phyloP scores from a whole-genome alignment of 768 basidiomycete species.

The Piloderma croceum region DNA sequence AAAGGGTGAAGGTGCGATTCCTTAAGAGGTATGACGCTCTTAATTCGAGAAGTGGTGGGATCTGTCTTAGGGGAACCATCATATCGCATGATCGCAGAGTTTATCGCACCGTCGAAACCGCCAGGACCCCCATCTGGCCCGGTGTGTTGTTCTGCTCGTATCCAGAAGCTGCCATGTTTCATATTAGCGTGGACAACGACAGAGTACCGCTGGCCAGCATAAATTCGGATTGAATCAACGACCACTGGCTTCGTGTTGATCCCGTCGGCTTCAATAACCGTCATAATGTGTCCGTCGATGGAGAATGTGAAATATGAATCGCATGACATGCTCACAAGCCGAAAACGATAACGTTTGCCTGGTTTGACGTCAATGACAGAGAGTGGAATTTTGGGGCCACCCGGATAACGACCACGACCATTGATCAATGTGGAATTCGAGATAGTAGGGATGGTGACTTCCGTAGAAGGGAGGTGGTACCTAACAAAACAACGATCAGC shows the following conservation, averaged over 20 bases:
- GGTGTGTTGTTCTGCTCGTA: too few relatives aligned
- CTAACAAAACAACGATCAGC: constrained; percentile 13
- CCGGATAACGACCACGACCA: constrained; percentile 41
- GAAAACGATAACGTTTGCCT: constrained; percentile 47
- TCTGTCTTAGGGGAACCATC: constrained; percentile 24
- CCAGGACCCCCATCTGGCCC: constrained; percentile 23
- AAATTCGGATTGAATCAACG: too few relatives aligned
- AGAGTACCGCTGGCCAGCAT: constrained; percentile 37
- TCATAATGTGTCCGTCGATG: constrained; percentile 33
- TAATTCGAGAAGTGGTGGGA: constrained; percentile 22
- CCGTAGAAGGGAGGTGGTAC: constrained; percentile 30
- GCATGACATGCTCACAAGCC: constrained; percentile 48
- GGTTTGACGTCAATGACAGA: constrained; percentile 39
- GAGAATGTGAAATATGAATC: constrained; percentile 36
- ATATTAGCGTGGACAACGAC: constrained; percentile 37
- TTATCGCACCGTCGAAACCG: constrained; percentile 25
- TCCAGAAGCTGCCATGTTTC: constrained; percentile 40
- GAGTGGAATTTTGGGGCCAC: constrained; percentile 34
- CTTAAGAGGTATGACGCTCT: constrained; percentile 14
- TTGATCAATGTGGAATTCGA: constrained; percentile 47
- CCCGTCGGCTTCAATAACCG: constrained; percentile 40
- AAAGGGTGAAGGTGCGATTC: constrained; percentile 17
- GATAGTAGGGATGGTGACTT: background rate
- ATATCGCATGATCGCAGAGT: constrained; percentile 38
- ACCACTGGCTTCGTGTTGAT: constrained; percentile 26